Conservation (phyloP, 805 yeast species). For the Ascoidea asiatica region DNA sequence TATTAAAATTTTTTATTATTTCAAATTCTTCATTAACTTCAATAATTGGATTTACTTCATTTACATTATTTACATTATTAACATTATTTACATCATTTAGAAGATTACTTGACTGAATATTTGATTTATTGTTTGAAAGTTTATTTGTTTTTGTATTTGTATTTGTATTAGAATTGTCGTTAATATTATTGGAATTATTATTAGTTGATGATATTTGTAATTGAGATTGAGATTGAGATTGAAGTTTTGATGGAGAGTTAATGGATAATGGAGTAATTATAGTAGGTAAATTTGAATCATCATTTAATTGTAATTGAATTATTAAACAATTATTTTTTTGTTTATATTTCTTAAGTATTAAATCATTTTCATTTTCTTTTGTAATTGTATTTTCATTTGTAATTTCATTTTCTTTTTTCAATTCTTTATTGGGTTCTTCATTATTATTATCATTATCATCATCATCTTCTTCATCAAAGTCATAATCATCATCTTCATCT, state of each 20-base stretch:
- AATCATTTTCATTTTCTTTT: background rate
- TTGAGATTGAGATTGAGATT: background rate
- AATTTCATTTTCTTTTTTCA: background rate
- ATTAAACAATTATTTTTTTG: conserved; percentile 13
- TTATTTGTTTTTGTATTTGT: no score
- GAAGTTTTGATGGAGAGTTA: no score
- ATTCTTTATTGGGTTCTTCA: background rate
- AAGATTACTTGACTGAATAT: no score
- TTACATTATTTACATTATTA: no score
- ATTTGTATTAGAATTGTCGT: background rate
- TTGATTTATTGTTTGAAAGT: no score
- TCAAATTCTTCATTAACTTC: background rate
- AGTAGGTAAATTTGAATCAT: conserved; percentile 9
- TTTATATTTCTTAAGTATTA: background rate
- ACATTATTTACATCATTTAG: no score
- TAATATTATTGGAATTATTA: background rate
- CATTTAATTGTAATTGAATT: background rate
- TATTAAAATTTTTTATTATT: background rate
- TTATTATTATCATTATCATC: background rate
- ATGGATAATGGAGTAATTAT: no score
- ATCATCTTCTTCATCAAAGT: background rate
- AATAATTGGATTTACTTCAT: no score
- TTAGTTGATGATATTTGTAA: background rate
- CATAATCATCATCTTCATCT: background rate
- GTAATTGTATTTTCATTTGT: background rate